These are phyloP conservation scores for Leccinum variabile DNA, from an alignment of 1,284 basidiomycete species.

Conservation along the genomic window DNA sequence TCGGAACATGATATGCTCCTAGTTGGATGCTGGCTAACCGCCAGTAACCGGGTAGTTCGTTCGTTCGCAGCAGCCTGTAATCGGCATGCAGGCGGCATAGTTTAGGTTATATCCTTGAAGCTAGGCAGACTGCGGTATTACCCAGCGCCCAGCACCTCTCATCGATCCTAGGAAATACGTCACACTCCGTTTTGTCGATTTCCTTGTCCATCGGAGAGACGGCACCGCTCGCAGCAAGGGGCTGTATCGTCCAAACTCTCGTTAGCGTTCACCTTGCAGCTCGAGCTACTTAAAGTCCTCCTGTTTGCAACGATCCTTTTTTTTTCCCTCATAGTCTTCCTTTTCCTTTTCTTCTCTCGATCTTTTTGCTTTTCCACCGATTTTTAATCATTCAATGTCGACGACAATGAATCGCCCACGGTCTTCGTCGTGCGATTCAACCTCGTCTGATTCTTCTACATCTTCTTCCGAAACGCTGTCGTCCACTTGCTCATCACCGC, in stretches of 20 bases:
- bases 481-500: conserved; percentile 30
- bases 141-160: background rate
- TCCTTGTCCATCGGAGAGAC: background rate
- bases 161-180: conserved; percentile 4
- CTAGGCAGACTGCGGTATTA: conserved; percentile 10
- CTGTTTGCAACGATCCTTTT: background rate
- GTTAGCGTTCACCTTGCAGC: conserved; percentile 1
- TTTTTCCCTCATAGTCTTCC: too few relatives aligned
- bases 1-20: conserved; percentile 18
- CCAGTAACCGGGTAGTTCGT: conserved; percentile 6
- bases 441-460: conserved; percentile 22
- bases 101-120: conserved; percentile 17
- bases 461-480: conserved; percentile 31
- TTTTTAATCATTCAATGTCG: conserved; percentile 3
- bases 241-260: conserved; percentile 12
- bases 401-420: conserved; percentile 25
- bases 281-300: conserved; percentile 30
- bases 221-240: conserved; percentile 16
- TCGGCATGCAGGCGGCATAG: conserved; percentile 12
- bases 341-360: background rate
- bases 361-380: background rate
- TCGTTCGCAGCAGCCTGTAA: conserved; percentile 12
- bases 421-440: conserved; percentile 24
- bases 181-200: conserved; percentile 9
- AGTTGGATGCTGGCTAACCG: background rate